These are phyloP conservation scores for Phytophthora tubulina DNA, from an alignment of 352 stramenopile genomes.

Conservation along the genomic window DNA sequence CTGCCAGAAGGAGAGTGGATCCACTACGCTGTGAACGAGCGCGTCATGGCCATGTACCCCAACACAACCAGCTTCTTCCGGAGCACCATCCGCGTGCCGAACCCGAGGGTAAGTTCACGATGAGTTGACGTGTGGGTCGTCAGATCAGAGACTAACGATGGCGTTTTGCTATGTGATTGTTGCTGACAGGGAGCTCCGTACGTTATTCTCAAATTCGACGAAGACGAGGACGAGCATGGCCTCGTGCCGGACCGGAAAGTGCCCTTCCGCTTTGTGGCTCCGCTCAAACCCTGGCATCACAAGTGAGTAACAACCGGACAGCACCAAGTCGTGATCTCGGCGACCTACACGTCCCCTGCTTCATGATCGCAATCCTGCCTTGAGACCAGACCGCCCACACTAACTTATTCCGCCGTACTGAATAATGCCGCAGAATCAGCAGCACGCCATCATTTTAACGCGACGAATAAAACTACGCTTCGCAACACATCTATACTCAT, in stretches of 20 bases:
- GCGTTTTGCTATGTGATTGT: constrained; percentile 2
- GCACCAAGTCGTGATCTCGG: neutral
- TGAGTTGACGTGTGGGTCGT: neutral
- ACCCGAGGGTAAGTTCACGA: constrained; percentile 67
- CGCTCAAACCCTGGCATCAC: constrained; percentile 66
- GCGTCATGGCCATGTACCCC: constrained; percentile 98
- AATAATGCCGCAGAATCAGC: constrained; percentile 14
- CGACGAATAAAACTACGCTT: neutral
- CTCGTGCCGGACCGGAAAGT: constrained; percentile 94
- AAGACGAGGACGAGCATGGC: constrained; percentile 95
- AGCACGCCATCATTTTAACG: constrained; percentile 45
- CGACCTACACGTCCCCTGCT: neutral
- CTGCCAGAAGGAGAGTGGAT: constrained; percentile 77
- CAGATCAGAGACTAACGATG: constrained; percentile 13
- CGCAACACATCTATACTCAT: neutral
- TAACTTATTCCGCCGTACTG: constrained; percentile 22
- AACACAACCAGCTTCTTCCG: constrained; percentile 98
- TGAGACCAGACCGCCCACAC: neutral
- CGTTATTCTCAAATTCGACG: constrained; percentile 98
- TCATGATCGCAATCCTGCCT: neutral
- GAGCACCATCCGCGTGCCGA: constrained; percentile 91
- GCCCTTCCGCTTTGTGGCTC: constrained; percentile 95
- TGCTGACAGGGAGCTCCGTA: constrained; percentile 78
- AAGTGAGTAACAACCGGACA: constrained; percentile 36
- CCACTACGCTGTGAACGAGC: constrained; percentile 87